phyloP scores from a whole-genome alignment of 768 basidiomycete species.

The Trametopsis cervina region DNA sequence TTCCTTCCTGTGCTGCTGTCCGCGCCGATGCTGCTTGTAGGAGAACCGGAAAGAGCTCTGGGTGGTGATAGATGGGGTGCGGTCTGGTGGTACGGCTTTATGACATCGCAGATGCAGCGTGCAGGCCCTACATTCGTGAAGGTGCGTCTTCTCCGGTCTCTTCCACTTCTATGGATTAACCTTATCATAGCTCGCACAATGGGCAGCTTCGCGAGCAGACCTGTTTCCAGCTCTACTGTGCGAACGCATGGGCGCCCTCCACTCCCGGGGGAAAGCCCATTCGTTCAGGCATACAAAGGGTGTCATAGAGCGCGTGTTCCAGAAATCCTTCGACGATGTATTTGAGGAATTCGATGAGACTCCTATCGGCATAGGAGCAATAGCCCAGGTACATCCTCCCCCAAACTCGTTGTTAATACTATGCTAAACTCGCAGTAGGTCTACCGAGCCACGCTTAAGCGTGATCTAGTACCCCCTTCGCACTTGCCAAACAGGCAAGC shows the following conservation, averaged over 20 bases:
- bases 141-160: constrained; percentile 34
- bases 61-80: constrained; percentile 87
- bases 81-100: constrained; percentile 93
- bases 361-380: constrained; percentile 98
- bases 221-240: constrained; percentile 87
- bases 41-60: constrained; percentile 42
- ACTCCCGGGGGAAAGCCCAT: constrained; percentile 85
- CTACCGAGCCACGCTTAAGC: constrained; percentile 80
- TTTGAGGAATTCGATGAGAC: constrained; percentile 83
- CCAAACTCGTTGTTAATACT: not conserved
- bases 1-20: constrained; percentile 85
- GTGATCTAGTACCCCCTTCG: constrained; percentile 78
- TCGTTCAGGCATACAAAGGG: constrained; percentile 69
- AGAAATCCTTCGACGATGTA: constrained; percentile 75
- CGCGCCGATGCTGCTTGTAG: constrained; percentile 78
- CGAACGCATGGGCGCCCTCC: constrained; percentile 74
- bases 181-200: constrained; percentile 76
- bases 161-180: not conserved
- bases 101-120: constrained; percentile 84
- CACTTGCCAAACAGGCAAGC: constrained; percentile 70
- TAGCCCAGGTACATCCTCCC: constrained; percentile 63
- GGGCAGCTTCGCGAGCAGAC: constrained; percentile 95
- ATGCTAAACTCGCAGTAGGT: constrained; percentile 41
- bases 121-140: constrained; percentile 98
- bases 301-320: constrained; percentile 81